Evolutionary conservation across 345 rosid genomes (phyloP).

Genomic region (Bruguiera gymnorhiza): DNA sequence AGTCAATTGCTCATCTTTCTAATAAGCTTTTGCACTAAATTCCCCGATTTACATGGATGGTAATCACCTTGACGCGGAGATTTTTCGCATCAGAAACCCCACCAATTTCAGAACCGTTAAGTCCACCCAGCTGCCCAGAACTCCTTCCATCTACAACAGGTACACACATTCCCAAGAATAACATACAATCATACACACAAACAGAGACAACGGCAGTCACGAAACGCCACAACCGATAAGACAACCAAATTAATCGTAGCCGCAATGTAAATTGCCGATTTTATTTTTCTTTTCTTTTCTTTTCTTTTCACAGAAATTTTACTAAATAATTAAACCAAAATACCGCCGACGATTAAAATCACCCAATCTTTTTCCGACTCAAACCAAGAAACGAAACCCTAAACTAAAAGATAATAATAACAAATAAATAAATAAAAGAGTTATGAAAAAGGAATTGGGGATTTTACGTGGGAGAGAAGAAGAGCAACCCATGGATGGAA

Average conservation of each 20-base stretch:
- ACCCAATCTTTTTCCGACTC: neutral
- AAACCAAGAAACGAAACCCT: constrained; percentile 5
- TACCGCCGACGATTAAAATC: too few relatives aligned
- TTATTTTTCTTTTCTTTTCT: too few relatives aligned
- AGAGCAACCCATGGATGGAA: constrained; percentile 68
- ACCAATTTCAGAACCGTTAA: constrained; percentile 47
- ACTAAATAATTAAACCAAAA: too few relatives aligned
- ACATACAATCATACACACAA: neutral
- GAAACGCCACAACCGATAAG: neutral
- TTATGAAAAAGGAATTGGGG: neutral
- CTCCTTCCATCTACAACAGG: constrained; percentile 49
- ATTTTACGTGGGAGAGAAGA: constrained; percentile 78
- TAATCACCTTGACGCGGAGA: constrained; percentile 78
- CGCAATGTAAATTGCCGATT: too few relatives aligned
- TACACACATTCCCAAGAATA: neutral
- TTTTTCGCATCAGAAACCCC: constrained; percentile 59
- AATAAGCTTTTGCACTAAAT: neutral
- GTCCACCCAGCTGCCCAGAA: constrained; percentile 57
- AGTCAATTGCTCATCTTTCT: neutral
- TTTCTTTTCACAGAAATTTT: too few relatives aligned
- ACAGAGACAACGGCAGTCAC: neutral
- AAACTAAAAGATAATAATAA: neutral
- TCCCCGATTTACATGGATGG: neutral
- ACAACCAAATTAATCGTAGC: too few relatives aligned
- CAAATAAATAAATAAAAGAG: neutral